Conservation (phyloP, 2,329 filamentous ascomycete genomes). For the Ophiostoma ulmi region DNA sequence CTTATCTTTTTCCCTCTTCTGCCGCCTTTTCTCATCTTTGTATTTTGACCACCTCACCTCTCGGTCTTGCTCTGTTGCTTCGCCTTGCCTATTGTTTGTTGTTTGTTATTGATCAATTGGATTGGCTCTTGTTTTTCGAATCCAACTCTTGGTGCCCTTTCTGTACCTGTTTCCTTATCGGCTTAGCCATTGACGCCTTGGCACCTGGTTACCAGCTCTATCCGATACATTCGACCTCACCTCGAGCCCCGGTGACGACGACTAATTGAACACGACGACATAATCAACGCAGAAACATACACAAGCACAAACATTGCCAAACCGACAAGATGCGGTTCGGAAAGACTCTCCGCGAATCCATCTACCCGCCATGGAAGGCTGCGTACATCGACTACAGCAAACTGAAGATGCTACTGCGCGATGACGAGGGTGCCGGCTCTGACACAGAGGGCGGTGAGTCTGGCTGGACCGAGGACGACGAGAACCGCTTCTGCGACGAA, state of each 20-base stretch:
- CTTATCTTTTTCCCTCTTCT: neutral
- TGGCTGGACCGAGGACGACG: conserved; percentile 85
- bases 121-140: neutral
- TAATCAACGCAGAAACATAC: neutral
- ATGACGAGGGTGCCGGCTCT: conserved; percentile 60
- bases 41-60: neutral
- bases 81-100: neutral
- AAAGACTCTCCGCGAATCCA: conserved; percentile 71
- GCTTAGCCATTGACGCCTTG: conserved; percentile 3
- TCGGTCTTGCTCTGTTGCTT: neutral
- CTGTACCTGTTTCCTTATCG: neutral
- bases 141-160: neutral
- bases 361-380: conserved; percentile 84
- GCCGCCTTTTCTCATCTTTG: neutral
- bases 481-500: conserved; percentile 90
- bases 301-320: neutral
- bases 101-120: neutral
- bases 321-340: conserved; percentile 74
- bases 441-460: conserved; percentile 41
- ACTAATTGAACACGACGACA: neutral
- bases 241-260: neutral
- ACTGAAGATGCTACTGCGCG: conserved; percentile 82
- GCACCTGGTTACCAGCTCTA: neutral
- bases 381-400: conserved; percentile 95
- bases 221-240: neutral